These are phyloP conservation scores for Tricharina praecox DNA, from an alignment of 495 filamentous ascomycete species.

Conservation along the genomic window DNA sequence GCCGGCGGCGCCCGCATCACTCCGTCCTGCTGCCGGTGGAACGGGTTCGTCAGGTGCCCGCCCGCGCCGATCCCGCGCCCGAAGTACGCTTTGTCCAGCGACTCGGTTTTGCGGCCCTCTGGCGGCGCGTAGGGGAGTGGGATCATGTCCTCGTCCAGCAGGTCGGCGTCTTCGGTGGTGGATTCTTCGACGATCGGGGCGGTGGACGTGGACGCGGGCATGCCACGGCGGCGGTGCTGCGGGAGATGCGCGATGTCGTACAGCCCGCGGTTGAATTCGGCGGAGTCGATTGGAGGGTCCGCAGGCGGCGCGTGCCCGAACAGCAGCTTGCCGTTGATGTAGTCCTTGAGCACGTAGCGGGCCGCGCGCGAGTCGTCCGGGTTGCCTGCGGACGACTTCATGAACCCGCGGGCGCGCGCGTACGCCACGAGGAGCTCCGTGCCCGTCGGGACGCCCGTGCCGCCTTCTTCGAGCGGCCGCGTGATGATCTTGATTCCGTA, in stretches of 20 bases:
- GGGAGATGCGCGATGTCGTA: slow-evolving; percentile 66
- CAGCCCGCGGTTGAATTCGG: slow-evolving; percentile 72
- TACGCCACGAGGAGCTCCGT: slow-evolving; percentile 78
- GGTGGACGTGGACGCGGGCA: slow-evolving; percentile 22
- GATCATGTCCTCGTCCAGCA: slow-evolving; percentile 31
- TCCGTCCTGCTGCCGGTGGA: slow-evolving; percentile 39
- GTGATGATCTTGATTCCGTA: slow-evolving; percentile 82
- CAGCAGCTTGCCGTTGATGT: slow-evolving; percentile 86
- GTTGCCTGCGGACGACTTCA: slow-evolving; percentile 68
- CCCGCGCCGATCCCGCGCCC: slow-evolving; percentile 40
- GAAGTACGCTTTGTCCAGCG: slow-evolving; percentile 79
- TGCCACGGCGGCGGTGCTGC: slow-evolving; percentile 45
- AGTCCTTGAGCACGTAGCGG: slow-evolving; percentile 84
- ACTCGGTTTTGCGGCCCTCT: slow-evolving; percentile 50
- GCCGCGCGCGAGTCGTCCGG: slow-evolving; percentile 90
- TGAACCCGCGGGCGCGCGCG: slow-evolving; percentile 74
- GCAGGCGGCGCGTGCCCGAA: slow-evolving; percentile 76
- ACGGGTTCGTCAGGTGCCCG: slow-evolving; percentile 60
- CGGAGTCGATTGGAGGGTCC: slow-evolving; percentile 46
- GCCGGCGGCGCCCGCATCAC: slow-evolving; percentile 39
- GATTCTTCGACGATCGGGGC: slow-evolving; percentile 33
- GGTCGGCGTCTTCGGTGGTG: slow-evolving; percentile 8
- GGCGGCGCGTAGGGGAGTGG: slow-evolving; percentile 21
- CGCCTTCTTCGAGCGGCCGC: slow-evolving; percentile 79
- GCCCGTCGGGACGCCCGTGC: slow-evolving; percentile 72